These are phyloP conservation scores for Zarea fungicola DNA, from an alignment of 2,329 filamentous ascomycete genomes.

Conservation along the genomic window DNA sequence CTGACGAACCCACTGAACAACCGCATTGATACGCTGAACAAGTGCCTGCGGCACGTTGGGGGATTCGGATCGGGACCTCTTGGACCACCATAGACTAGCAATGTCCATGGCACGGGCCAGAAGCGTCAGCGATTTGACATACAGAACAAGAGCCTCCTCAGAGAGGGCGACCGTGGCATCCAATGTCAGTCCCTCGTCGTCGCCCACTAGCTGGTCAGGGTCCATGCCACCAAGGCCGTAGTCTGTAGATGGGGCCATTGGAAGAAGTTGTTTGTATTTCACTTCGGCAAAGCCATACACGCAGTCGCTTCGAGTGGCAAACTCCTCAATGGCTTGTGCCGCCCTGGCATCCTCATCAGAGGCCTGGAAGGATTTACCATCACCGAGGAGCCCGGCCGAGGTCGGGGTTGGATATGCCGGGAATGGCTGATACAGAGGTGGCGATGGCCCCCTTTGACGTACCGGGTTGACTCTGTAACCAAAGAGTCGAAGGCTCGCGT, in stretches of 20 bases:
- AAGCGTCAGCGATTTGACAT: slow-evolving; percentile 87
- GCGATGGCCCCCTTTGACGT: slow-evolving; percentile 61
- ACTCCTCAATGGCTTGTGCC: slow-evolving; percentile 81
- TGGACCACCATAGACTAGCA: slow-evolving; percentile 85
- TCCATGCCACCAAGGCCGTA: slow-evolving; percentile 62
- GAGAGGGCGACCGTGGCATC: slow-evolving; percentile 84
- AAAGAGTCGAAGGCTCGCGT: slow-evolving; percentile 74
- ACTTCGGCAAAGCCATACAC: slow-evolving; percentile 98
- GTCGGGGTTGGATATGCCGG: slow-evolving; percentile 72
- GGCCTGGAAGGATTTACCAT: slow-evolving; percentile 51
- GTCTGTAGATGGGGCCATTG: slow-evolving; percentile 72
- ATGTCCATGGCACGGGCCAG: slow-evolving; percentile 95
- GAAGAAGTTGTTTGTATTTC: slow-evolving; percentile 96
- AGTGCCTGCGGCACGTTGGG: slow-evolving; percentile 43
- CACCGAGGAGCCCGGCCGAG: slow-evolving; percentile 59
- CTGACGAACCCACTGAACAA: slow-evolving; percentile 89
- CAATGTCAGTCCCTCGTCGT: slow-evolving; percentile 73
- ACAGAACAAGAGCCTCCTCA: slow-evolving; percentile 91
- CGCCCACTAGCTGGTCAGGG: slow-evolving; percentile 45
- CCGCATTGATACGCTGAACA: slow-evolving; percentile 75
- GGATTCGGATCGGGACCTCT: slow-evolving; percentile 64
- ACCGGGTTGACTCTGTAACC: slow-evolving; percentile 66
- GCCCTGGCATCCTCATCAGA: slow-evolving; percentile 73
- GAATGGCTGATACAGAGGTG: slow-evolving; percentile 75
- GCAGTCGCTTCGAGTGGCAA: slow-evolving; percentile 88